Evolutionary conservation across 805 yeast genomes (phyloP).

Genomic region (Candida michaelii): DNA sequence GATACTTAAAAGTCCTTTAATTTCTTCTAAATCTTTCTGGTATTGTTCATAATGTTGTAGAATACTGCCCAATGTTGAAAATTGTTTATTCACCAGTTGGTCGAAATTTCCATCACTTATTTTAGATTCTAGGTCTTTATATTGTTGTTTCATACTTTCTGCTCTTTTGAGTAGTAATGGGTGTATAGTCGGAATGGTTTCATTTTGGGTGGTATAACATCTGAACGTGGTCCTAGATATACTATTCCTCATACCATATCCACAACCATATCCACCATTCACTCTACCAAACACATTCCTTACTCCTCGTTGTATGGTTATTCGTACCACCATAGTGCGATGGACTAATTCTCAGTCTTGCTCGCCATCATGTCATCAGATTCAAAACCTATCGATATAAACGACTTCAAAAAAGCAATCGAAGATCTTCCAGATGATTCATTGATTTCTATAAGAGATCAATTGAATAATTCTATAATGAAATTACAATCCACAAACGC

Average conservation of each 20-base stretch:
- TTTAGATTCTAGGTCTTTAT: conserved; percentile 24
- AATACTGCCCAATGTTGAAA: conserved; percentile 31
- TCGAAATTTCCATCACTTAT: conserved; percentile 32
- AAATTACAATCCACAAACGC: conserved; percentile 55
- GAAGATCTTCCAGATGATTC: conserved; percentile 49
- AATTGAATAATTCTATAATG: conserved; percentile 38
- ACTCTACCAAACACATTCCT: not conserved
- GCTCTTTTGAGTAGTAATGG: conserved; percentile 42
- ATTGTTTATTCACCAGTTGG: conserved; percentile 31
- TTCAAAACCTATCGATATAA: conserved; percentile 25
- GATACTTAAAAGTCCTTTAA: conserved; percentile 27
- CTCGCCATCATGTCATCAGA: conserved; percentile 20
- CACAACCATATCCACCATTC: too few species aligned
- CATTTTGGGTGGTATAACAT: not conserved
- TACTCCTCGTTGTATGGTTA: not conserved
- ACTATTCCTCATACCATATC: too few species aligned
- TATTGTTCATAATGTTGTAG: conserved; percentile 33
- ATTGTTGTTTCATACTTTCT: conserved; percentile 29
- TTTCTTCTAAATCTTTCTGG: conserved; percentile 23
- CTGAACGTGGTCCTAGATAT: too few species aligned
- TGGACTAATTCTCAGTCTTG: not conserved
- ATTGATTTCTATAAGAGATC: conserved; percentile 17
- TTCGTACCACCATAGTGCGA: not conserved
- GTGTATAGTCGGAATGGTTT: conserved; percentile 29
- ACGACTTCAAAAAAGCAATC: conserved; percentile 54